Conservation (phyloP, 352 stramenopile genomes). For the Pythium vanterpoolii region DNA sequence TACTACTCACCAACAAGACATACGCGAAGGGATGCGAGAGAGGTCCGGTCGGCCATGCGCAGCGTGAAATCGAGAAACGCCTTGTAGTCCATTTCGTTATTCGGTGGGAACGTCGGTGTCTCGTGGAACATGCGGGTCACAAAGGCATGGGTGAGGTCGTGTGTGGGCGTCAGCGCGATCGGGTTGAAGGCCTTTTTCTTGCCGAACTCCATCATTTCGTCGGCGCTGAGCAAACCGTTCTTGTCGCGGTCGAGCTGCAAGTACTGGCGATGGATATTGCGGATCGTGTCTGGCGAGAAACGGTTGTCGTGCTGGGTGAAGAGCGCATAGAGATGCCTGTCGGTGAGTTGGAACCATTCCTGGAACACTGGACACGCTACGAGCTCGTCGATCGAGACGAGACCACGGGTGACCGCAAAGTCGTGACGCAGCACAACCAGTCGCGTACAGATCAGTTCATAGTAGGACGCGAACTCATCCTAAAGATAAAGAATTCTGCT, state of each 20-base stretch:
- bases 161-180: conserved; percentile 34
- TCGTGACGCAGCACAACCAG: conserved; percentile 53
- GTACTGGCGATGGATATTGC: conserved; percentile 54
- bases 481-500: conserved; percentile 3
- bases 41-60: conserved; percentile 39
- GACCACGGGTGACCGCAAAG: conserved; percentile 18
- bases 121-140: conserved; percentile 54
- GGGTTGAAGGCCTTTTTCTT: conserved; percentile 72
- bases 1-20: neutral
- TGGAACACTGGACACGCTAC: conserved; percentile 30
- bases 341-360: conserved; percentile 44
- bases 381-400: conserved; percentile 38
- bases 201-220: conserved; percentile 49
- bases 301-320: conserved; percentile 30
- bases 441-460: conserved; percentile 55
- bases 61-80: conserved; percentile 64
- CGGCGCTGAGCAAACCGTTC: conserved; percentile 50
- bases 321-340: conserved; percentile 25
- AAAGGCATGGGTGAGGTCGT: conserved; percentile 57
- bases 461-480: conserved; percentile 50
- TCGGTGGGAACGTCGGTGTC: conserved; percentile 35
- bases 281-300: conserved; percentile 33
- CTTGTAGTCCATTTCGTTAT: conserved; percentile 61
- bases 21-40: conserved; percentile 39
- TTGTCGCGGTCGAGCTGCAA: conserved; percentile 59